Percentiles rank a stretch among this genome's conserved stretches.
These are phyloP conservation scores for Misopates orontium DNA, from an alignment of 257 asterid genomes.

Conservation along the genomic window DNA sequence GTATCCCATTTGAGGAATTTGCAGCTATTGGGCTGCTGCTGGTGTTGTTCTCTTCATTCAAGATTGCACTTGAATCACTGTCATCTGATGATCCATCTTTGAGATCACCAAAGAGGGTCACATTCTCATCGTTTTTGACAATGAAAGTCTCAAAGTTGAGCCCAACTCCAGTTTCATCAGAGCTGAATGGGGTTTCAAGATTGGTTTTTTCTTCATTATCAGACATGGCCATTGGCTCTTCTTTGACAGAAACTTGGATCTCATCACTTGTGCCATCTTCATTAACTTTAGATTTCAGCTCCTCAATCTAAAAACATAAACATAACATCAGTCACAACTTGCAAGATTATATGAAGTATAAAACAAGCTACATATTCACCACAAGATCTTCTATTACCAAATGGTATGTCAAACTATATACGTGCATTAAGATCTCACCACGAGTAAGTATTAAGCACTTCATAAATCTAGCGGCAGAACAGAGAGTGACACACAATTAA, in stretches of 20 bases:
- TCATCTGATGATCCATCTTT: constrained; percentile 80
- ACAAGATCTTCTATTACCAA: too few species aligned
- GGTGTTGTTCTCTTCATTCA: constrained; percentile 58
- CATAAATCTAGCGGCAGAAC: too few species aligned
- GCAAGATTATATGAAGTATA: too few species aligned
- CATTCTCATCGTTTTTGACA: constrained; percentile 20
- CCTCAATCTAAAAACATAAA: too few species aligned
- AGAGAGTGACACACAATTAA: too few species aligned
- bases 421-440: too few species aligned
- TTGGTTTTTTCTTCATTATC: constrained; percentile 44
- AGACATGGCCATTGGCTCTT: constrained; percentile 45
- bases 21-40: constrained; percentile 33
- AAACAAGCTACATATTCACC: too few species aligned
- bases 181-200: constrained; percentile 15
- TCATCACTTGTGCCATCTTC: constrained; percentile 38
- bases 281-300: constrained; percentile 56
- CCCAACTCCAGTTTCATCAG: constrained; percentile 35
- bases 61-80: constrained; percentile 76
- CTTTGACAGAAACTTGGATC: constrained; percentile 47
- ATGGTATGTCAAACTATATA: too few species aligned
- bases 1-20: constrained; percentile 46
- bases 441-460: too few species aligned
- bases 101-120: constrained; percentile 41
- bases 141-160: constrained; percentile 40
- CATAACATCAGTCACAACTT: neutral